Evolutionary conservation across 768 basidiomycete genomes (phyloP).

Genomic region (Hypsizygus marmoreus): DNA sequence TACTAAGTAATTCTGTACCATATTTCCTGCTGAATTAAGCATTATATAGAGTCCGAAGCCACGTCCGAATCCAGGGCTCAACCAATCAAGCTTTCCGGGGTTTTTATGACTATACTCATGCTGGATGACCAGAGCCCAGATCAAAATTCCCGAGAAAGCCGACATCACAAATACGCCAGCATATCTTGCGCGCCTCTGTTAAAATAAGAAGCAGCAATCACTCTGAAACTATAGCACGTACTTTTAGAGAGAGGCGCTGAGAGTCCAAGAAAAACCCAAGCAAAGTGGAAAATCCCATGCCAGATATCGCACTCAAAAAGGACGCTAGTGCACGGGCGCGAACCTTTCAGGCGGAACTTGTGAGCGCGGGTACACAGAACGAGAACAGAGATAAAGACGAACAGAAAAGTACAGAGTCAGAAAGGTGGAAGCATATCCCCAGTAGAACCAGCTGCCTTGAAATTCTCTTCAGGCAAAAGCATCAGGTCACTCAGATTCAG

Average conservation of each 20-base stretch:
- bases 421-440: constrained; percentile 22
- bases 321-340: constrained; percentile 19
- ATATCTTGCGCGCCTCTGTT: constrained; percentile 14
- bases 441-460: constrained; percentile 23
- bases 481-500: background rate
- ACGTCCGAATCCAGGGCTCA: constrained; percentile 17
- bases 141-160: constrained; percentile 15
- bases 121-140: constrained; percentile 22
- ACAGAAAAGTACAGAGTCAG: constrained; percentile 20
- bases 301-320: constrained; percentile 19
- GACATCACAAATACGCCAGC: constrained; percentile 18
- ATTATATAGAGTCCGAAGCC: constrained; percentile 20
- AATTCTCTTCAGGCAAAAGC: background rate
- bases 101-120: constrained; percentile 11
- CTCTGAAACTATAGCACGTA: background rate
- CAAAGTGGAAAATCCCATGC: constrained; percentile 12
- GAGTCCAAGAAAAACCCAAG: constrained; percentile 21
- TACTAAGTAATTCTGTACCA: constrained; percentile 23
- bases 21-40: constrained; percentile 15
- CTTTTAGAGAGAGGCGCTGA: constrained; percentile 11
- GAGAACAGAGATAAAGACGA: background rate
- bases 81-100: constrained; percentile 23
- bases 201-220: background rate
- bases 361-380: background rate
- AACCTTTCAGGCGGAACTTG: constrained; percentile 9